These are phyloP conservation scores for Parathielavia hyrcaniae DNA, from an alignment of 495 filamentous ascomycete species.

Conservation along the genomic window DNA sequence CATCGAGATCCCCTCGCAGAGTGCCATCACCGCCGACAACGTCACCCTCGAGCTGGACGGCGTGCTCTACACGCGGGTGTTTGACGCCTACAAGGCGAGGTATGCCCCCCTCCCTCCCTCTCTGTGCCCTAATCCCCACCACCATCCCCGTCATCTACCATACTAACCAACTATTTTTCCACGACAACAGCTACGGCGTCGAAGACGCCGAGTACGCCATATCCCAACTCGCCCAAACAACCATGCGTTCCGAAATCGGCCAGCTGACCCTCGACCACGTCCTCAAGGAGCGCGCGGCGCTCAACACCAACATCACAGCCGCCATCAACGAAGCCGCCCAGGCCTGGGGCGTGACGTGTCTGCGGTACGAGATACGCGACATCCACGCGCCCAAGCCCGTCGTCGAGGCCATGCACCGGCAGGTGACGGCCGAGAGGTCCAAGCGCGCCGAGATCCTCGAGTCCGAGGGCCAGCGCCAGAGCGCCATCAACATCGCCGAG, in stretches of 20 bases:
- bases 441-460: conserved; percentile 98
- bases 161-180: conserved; percentile 14
- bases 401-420: conserved; percentile 94
- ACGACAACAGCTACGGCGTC: conserved; percentile 79
- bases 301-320: conserved; percentile 95
- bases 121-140: neutral
- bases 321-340: conserved; percentile 97
- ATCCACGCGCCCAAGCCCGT: conserved; percentile 93
- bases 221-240: conserved; percentile 94
- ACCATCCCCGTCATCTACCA: neutral
- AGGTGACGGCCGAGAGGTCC: conserved; percentile 91
- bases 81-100: conserved; percentile 97
- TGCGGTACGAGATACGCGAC: conserved; percentile 96
- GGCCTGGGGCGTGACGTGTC: conserved; percentile 91
- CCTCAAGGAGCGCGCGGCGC: conserved; percentile 86
- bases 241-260: conserved; percentile 97
- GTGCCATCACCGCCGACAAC: conserved; percentile 96
- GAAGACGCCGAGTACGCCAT: conserved; percentile 99
- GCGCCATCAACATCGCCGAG: conserved; percentile 97
- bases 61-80: conserved; percentile 87
- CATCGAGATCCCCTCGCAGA: conserved; percentile 90
- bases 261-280: conserved; percentile 95
- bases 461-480: conserved; percentile 90
- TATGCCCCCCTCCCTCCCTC: conserved; percentile 33
- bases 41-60: conserved; percentile 95